These are phyloP conservation scores for Porphyrellus cyaneotinctus DNA, from an alignment of 768 basidiomycete genomes.

Conservation along the genomic window DNA sequence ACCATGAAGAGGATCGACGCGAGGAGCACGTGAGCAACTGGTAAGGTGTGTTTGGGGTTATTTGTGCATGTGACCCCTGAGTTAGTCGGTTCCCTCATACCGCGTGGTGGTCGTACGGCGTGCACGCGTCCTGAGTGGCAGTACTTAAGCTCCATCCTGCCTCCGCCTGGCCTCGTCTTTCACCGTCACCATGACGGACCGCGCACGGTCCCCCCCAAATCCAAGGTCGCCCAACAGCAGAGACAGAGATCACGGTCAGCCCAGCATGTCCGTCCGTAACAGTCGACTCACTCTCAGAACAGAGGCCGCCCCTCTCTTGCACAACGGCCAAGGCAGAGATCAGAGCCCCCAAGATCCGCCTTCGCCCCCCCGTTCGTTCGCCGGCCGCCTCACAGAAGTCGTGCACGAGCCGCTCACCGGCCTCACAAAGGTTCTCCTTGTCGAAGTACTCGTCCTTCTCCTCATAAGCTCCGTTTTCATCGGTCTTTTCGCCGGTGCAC, in stretches of 20 bases:
- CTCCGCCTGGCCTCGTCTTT: conserved; percentile 7
- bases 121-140: conserved; percentile 26
- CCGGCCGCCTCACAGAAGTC: conserved; percentile 42
- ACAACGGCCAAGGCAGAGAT: conserved; percentile 42
- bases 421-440: conserved; percentile 77
- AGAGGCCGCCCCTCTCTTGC: conserved; percentile 68
- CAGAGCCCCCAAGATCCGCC: conserved; percentile 29
- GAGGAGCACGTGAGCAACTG: too few relatives aligned
- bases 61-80: conserved; percentile 18
- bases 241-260: conserved; percentile 56
- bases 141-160: conserved; percentile 27
- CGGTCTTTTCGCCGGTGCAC: conserved; percentile 87
- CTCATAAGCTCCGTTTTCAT: conserved; percentile 85
- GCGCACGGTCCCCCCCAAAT: conserved; percentile 44
- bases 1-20: too few relatives aligned
- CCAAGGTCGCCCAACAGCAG: conserved; percentile 55
- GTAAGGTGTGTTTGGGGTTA: too few relatives aligned
- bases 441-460: conserved; percentile 70
- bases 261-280: too few relatives aligned
- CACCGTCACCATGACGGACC: conserved; percentile 50
- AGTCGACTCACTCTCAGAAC: conserved; percentile 6
- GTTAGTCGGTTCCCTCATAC: conserved; percentile 6
- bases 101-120: conserved; percentile 27
- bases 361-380: conserved; percentile 35
- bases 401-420: conserved; percentile 78